A percentile compares a stretch with the other conserved stretches of the same genome.
These are phyloP conservation scores for Durio zibethinus DNA, from an alignment of 345 rosid species.

Conservation along the genomic window DNA sequence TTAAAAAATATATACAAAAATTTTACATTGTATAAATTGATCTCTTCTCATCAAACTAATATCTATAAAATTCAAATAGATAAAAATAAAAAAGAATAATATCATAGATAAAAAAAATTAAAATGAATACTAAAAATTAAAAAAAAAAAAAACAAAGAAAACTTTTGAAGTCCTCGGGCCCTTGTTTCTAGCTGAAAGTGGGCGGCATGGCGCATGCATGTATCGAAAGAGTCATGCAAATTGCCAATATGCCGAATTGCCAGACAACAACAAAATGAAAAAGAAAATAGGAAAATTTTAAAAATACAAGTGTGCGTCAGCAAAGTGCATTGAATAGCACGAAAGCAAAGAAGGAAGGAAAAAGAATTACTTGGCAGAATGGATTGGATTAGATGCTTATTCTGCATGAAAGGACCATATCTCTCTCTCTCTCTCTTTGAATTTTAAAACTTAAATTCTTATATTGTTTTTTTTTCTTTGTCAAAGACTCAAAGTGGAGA, in stretches of 20 bases:
- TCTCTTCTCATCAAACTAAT: no score
- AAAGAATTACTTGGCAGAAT: no score
- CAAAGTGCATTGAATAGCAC: not conserved
- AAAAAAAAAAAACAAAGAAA: no score
- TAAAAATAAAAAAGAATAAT: not conserved
- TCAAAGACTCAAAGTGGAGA: not conserved
- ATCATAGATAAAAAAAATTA: not conserved
- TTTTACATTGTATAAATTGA: no score
- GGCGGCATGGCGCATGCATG: constrained; percentile 6
- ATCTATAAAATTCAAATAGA: not conserved
- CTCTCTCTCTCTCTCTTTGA: no score
- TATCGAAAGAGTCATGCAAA: not conserved
- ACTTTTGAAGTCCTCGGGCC: not conserved
- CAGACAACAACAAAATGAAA: not conserved
- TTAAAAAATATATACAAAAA: no score
- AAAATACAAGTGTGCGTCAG: not conserved
- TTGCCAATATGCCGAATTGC: not conserved
- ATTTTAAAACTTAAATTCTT: no score
- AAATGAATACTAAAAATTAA: not conserved
- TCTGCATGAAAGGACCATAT: no score
- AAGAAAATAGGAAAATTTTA: not conserved
- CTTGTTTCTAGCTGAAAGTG: not conserved
- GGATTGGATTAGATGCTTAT: no score
- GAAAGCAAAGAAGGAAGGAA: not conserved
- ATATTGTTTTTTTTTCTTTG: no score